Evolutionary conservation across 441 rosid genomes (phyloP), one percentile per base, ranked within the genome.

Genomic region (Sinapis alba): DNA sequence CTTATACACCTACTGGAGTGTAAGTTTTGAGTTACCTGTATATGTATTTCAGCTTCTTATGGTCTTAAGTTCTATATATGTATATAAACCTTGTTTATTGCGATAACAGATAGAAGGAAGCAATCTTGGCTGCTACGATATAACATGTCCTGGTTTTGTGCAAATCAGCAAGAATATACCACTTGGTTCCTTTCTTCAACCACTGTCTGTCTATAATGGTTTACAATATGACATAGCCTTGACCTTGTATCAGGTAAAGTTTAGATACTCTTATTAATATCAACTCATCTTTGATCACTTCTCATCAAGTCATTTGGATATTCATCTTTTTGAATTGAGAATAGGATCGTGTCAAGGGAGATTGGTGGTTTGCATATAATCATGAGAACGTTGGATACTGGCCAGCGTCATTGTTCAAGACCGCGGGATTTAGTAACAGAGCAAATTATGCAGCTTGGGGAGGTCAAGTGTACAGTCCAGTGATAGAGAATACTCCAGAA

Each of bases 381-480:
- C 56, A 43, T 23, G 72, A 45, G 61, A 58, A 56, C 32, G 23
- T 77, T 58, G 80, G 80, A 1, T 77, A 77, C 15, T 77, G 72
- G 80, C 80, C 76, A 65, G n/a, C 18, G 0, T 30, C 76, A 41
- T 45, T 77, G 53, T 77, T 77, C 45, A 47, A 9, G 24, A 28
- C 13, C 6, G 26, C 47, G 21, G 43, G 68, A 38, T 57, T 77
- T 10, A 60, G 10, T 41, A 27, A 70, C 23, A 50, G 76, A 30
- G 41, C 72, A 41, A 0, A 26, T 1, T 8, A 15, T 32, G 71
- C 70, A 27, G 16, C 72, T 70, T 77, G 76, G 72, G 80, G 80
- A 70, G 80, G 80, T 20, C 61, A 77, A 64, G 80, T 65, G 38
- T 77, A 77, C 51, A 77, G 80, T 56, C 72, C 76, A 71, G 2